Evolutionary conservation across 1,139 yeast species (phyloP).

Genomic region (Debaryomyces coudertii): DNA sequence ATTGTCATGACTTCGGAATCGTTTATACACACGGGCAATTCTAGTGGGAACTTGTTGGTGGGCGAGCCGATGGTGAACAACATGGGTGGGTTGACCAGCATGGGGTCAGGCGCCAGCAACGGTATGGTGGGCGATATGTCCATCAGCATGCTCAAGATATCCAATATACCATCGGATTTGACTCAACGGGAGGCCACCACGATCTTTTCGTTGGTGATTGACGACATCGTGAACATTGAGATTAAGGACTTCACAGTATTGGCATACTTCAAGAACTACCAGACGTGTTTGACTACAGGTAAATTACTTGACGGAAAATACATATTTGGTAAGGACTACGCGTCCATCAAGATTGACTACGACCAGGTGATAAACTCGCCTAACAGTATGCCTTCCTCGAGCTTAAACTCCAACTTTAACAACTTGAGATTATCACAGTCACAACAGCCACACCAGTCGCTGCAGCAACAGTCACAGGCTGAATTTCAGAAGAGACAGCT

Average conservation of each 20-base stretch:
- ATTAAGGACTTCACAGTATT: conserved; percentile 51
- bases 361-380: conserved; percentile 24
- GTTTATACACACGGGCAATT: conserved; percentile 7
- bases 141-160: conserved; percentile 39
- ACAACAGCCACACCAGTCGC: conserved; percentile 17
- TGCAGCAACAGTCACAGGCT: conserved; percentile 11
- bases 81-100: conserved; percentile 1
- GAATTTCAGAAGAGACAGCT: conserved; percentile 53
- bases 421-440: conserved; percentile 26
- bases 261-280: conserved; percentile 67
- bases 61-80: conserved; percentile 6
- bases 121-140: conserved; percentile 3
- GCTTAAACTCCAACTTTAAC: conserved; percentile 21
- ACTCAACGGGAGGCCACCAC: conserved; percentile 75
- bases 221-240: conserved; percentile 64
- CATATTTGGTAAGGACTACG: conserved; percentile 63
- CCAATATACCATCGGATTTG: conserved; percentile 73
- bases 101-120: neutral
- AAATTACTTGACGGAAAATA: conserved; percentile 65
- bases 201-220: conserved; percentile 79
- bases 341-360: conserved; percentile 58
- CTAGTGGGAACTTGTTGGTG: conserved; percentile 3
- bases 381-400: conserved; percentile 17
- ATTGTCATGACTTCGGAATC: conserved; percentile 12
- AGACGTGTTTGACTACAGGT: conserved; percentile 73